Conservation (phyloP, 345 rosid genomes). For the Aquilaria malaccensis region DNA sequence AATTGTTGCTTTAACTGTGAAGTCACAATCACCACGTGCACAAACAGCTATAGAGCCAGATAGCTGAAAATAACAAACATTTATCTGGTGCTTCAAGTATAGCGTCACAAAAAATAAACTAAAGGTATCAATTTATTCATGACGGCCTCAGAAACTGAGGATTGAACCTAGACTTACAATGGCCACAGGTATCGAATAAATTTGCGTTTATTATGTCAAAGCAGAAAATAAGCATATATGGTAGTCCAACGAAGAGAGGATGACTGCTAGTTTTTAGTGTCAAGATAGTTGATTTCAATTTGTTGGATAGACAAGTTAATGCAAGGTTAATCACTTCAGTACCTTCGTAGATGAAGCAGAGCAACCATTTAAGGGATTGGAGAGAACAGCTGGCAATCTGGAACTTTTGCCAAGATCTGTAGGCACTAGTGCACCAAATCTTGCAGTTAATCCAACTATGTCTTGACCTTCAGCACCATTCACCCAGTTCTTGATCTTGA, state of each 20-base stretch:
- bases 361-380: conserved; percentile 68
- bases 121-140: background rate
- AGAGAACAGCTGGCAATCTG: conserved; percentile 42
- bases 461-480: conserved; percentile 49
- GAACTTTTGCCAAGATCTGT: conserved; percentile 35
- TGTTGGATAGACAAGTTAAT: background rate
- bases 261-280: too few species aligned
- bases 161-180: background rate
- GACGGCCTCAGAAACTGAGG: background rate
- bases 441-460: conserved; percentile 63
- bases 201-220: background rate
- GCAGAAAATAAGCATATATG: too few species aligned
- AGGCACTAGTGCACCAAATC: conserved; percentile 64
- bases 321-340: background rate
- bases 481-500: conserved; percentile 73
- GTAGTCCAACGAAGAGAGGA: background rate
- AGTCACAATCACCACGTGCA: conserved; percentile 78
- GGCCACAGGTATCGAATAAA: background rate
- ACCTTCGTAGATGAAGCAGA: conserved; percentile 67
- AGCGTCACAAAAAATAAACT: background rate
- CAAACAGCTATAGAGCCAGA: conserved; percentile 56
- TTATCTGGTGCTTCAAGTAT: background rate
- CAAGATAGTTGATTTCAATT: too few species aligned
- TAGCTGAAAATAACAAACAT: conserved; percentile 34
- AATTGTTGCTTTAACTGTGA: conserved; percentile 62